Evolutionary conservation across 2,329 filamentous ascomycete genomes (phyloP), one percentile per base, ranked within the genome.

Genomic region (Sporothrix variecibatus): DNA sequence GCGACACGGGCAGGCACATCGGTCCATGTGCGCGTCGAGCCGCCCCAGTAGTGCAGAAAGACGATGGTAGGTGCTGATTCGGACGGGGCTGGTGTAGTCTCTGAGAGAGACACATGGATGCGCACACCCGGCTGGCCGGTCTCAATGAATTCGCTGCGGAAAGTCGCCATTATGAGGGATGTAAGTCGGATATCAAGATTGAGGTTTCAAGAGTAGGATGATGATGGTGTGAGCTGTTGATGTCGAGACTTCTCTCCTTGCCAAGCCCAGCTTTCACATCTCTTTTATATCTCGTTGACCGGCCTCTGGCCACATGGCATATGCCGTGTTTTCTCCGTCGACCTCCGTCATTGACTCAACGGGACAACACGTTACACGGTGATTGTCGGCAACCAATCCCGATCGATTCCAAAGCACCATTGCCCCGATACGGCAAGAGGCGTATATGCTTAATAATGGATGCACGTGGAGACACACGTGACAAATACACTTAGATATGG

Each of bases 21-120:
- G 38, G 67, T 71, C 79, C 80, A 84, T 7, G 81, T 83, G 0
- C 74, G 74, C 9, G 80, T 80, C 8, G 80, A 83, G 43, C 82
- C 82, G 20, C 81, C 82, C 81, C 80, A 84, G 78, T 82, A 83
- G 73, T 84, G 82, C 9, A 83, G 77, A 67, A 84, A 83, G 68
- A 82, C 53, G 6, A 75, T 9, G 12, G 71, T 67, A 31, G 56
- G 58, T 9, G 23, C 11, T 9, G 70, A 43, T 15, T n/a, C 71
- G 46, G 17, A 1, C 11, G 40, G 7, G 26, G 58, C 38, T 15
- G 31, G 23, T 23, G 46, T n/a, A 17, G 40, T 11, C 23, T 56
- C 70, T 2, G 71, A 56, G 4, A 72, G 20, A 3, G 60, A 67
- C 17, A 56, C 60, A 23, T 72, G 71, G 31, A 67, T 67, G 60